Evolutionary conservation across 2,329 filamentous ascomycete species (phyloP).

Genomic region (Fusarium dimerum): DNA sequence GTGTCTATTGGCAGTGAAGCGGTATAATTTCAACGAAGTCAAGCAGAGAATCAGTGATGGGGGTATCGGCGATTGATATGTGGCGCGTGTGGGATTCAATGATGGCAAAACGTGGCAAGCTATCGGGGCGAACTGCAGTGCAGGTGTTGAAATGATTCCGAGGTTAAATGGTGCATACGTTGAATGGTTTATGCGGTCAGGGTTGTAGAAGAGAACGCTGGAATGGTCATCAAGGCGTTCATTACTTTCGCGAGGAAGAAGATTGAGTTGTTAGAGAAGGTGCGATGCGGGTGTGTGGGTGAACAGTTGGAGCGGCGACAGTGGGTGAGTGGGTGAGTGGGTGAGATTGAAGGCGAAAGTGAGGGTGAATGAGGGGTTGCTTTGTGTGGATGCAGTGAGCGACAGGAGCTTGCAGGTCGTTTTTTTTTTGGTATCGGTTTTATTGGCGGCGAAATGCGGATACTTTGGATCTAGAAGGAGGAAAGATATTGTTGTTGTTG

Average conservation of each 20-base stretch:
- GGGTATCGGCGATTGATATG: constrained; percentile 16
- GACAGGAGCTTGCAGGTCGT: neutral
- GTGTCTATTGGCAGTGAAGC: constrained; percentile 5
- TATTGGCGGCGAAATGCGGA: too few species aligned
- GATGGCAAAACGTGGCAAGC: constrained; percentile 6
- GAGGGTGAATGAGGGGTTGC: neutral
- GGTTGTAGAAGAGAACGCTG: neutral
- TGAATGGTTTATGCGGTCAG: neutral
- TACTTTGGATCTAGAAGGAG: too few species aligned
- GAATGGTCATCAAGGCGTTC: neutral
- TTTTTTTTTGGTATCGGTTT: neutral
- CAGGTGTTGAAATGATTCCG: constrained; percentile 2
- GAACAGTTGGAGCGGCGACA: too few species aligned
- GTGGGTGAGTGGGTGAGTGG: too few species aligned
- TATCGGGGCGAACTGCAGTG: constrained; percentile 7
- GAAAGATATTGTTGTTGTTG: constrained; percentile 8
- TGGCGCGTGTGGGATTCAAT: constrained; percentile 17
- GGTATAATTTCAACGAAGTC: neutral
- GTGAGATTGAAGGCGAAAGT: too few species aligned
- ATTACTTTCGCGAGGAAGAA: neutral
- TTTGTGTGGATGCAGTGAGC: neutral
- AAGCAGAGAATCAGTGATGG: constrained; percentile 4
- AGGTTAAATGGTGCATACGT: neutral
- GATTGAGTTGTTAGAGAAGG: neutral
- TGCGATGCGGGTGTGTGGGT: neutral